phyloP scores from a whole-genome alignment of 2,329 filamentous ascomycete genomes.

The Fusarium duplospermum region DNA sequence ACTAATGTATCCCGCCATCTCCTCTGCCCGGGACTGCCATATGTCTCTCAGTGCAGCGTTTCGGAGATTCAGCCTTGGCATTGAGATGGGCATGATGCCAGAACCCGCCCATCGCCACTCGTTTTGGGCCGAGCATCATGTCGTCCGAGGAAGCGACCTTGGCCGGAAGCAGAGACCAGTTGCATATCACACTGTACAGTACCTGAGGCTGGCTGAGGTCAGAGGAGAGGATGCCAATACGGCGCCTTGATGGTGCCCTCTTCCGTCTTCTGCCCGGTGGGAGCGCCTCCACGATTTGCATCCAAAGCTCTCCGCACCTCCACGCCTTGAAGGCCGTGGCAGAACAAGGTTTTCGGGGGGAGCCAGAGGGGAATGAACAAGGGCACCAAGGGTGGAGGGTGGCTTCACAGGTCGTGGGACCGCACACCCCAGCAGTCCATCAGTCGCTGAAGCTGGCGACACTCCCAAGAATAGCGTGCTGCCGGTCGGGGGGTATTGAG shows the following conservation, averaged over 20 bases:
- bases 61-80: background rate
- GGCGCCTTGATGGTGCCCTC: slow-evolving; percentile 14
- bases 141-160: background rate
- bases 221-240: background rate
- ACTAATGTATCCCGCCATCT: background rate
- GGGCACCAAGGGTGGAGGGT: slow-evolving; percentile 25
- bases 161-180: background rate
- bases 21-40: background rate
- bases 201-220: slow-evolving; percentile 1
- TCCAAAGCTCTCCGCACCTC: slow-evolving; percentile 28
- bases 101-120: background rate
- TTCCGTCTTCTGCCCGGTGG: slow-evolving; percentile 8
- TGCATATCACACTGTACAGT: slow-evolving; percentile 6
- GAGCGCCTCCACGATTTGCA: slow-evolving; percentile 23
- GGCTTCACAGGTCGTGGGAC: slow-evolving; percentile 21
- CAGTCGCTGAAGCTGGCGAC: slow-evolving; percentile 14
- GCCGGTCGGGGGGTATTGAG: slow-evolving; percentile 32
- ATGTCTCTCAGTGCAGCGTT: background rate
- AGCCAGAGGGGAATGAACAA: slow-evolving; percentile 30
- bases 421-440: slow-evolving; percentile 5
- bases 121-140: background rate
- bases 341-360: slow-evolving; percentile 39
- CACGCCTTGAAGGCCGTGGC: slow-evolving; percentile 20
- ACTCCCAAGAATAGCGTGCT: slow-evolving; percentile 34
- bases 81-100: background rate